Base-by-base conservation (phyloP, 2,329 filamentous ascomycete genomes). In the Aureobasidium zeae region DNA sequence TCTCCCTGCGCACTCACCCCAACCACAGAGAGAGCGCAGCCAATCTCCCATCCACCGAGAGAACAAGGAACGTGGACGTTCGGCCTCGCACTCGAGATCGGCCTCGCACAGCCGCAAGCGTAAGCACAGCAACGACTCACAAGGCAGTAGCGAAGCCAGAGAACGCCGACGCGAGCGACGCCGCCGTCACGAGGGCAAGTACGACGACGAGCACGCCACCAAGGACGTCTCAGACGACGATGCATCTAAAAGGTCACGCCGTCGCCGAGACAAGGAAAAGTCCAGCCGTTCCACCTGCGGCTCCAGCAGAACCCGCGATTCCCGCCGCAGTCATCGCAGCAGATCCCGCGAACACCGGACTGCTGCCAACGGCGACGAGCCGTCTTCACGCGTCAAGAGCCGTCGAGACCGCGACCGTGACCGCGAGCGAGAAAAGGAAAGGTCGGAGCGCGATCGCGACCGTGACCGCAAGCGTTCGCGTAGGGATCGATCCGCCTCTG, bases 231-330 rank as follows among this genome's bases (percentile, higher is more conserved):
- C 79, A 0, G 39, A 43, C 17, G 74, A 77, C 8, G 67, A 67
- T 21, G 76, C 73, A 52, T 63, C 63, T 26, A 76, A 72, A 50
- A 63, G 71, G 36, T 75, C 79, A 53, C 75, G 77, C 49, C 78
- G 77, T 52, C 78, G 64, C 17, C 58, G 60, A 63, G 58, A 63
- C 8, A 57, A 59, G 37, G 58, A 63, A 4, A 58, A 61, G 41
- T n/a, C n/a, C n/a, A 53, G 66, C 35, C 62, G 63, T 9, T 66
- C 66, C 4, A 68, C 65, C n/a, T 65, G 68, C 17, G 67, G 70
- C 16, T 59, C 63, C 31, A 69, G 66, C 50, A 61, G 63, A 21
- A 34, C 37, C 20, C 65, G 64, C 16, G 62, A 67, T 49, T 21
- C 33, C n/a, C 29, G 39, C 6, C 61, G 65, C 36, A n/a, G n/a